phyloP scores from a whole-genome alignment of 202 grass and related monocot genomes.

The Carex sylvatica region DNA sequence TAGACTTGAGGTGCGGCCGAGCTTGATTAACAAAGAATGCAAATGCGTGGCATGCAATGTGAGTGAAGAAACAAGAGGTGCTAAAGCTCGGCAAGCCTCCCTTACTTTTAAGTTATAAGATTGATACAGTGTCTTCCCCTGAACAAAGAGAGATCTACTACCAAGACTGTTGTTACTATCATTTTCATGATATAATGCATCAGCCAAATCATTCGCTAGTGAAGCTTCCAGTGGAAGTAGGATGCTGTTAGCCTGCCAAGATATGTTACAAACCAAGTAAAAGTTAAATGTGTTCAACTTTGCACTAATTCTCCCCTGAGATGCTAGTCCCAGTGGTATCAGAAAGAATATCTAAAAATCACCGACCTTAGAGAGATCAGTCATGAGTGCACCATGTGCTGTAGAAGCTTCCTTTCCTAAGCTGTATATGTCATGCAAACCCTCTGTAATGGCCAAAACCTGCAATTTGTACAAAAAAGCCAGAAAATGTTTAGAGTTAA shows the following conservation, averaged over 20 bases:
- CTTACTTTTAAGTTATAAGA: slow-evolving; percentile 80
- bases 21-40: slow-evolving; percentile 77
- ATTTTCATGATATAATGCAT: slow-evolving; percentile 62
- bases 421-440: slow-evolving; percentile 75
- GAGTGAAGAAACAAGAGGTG: slow-evolving; percentile 58
- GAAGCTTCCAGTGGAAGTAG: slow-evolving; percentile 87
- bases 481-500: slow-evolving; percentile 35
- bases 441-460: slow-evolving; percentile 94
- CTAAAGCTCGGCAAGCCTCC: slow-evolving; percentile 73
- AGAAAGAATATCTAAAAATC: slow-evolving; percentile 29
- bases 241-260: slow-evolving; percentile 67
- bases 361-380: slow-evolving; percentile 83
- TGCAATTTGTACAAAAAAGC: slow-evolving; percentile 35
- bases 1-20: slow-evolving; percentile 77
- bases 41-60: slow-evolving; percentile 58
- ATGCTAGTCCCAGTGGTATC: neutral
- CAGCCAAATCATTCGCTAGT: slow-evolving; percentile 72
- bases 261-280: slow-evolving; percentile 33
- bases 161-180: slow-evolving; percentile 42
- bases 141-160: slow-evolving; percentile 53
- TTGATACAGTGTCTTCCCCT: slow-evolving; percentile 72
- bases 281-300: slow-evolving; percentile 26
- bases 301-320: neutral
- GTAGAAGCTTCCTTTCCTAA: slow-evolving; percentile 76
- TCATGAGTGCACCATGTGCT: slow-evolving; percentile 65